Percentiles rank a stretch among this genome's conserved stretches.
Conservation (phyloP, 306 rosid species). For the Cucurbita argyrosperma region DNA sequence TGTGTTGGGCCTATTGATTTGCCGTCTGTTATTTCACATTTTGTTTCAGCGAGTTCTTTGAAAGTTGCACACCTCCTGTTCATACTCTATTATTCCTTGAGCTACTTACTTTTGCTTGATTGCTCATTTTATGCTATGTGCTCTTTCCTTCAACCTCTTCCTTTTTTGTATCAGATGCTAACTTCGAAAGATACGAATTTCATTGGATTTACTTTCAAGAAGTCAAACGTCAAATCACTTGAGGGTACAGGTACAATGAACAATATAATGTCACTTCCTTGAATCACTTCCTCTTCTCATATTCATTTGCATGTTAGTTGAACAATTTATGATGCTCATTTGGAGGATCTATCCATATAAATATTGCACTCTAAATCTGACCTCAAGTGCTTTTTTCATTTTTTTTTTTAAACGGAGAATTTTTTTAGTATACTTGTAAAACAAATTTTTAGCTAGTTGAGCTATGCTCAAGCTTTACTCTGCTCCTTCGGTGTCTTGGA, state of each 20-base stretch:
- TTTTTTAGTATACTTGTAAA: background rate
- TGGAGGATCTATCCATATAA: background rate
- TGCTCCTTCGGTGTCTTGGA: background rate
- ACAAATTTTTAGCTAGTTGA: background rate
- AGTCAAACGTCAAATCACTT: constrained; percentile 74
- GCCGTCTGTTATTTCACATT: background rate
- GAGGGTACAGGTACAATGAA: constrained; percentile 57
- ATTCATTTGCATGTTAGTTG: background rate
- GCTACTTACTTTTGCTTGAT: background rate
- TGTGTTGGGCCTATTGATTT: too few species aligned
- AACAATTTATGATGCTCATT: background rate
- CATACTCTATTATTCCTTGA: background rate
- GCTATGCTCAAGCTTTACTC: background rate
- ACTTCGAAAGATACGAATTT: constrained; percentile 91
- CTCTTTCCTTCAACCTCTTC: background rate
- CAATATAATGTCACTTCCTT: background rate
- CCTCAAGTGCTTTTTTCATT: background rate
- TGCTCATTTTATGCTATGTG: background rate
- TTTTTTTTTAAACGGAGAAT: background rate
- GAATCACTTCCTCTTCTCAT: background rate
- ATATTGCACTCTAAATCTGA: background rate
- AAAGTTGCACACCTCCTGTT: background rate
- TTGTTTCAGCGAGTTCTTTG: background rate
- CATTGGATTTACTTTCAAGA: constrained; percentile 86
- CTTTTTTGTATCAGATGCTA: constrained; percentile 58